A percentile compares a stretch with the other conserved stretches of the same genome.
Evolutionary conservation across 768 basidiomycete genomes (phyloP).

Genomic region (Lentinus brumalis): DNA sequence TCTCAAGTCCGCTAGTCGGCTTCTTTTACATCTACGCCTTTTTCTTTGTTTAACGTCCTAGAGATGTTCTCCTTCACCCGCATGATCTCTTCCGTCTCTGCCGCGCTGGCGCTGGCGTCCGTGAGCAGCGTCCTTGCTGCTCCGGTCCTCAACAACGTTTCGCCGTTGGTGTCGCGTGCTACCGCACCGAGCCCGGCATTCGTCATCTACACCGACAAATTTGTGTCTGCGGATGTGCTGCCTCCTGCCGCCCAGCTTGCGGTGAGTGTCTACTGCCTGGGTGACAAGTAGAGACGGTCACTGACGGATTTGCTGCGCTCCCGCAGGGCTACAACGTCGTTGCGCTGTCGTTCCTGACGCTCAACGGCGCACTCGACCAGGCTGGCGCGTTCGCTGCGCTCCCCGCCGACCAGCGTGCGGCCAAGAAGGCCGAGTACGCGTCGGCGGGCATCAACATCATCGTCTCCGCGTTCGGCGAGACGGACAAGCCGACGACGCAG

Average conservation of each 20-base stretch:
- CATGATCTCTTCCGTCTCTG: constrained; percentile 15
- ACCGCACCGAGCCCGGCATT: constrained; percentile 12
- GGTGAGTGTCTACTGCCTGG: neutral
- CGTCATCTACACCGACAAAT: constrained; percentile 18
- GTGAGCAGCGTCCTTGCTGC: constrained; percentile 11
- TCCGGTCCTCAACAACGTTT: neutral
- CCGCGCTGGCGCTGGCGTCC: constrained; percentile 15
- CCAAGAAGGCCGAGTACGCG: constrained; percentile 26
- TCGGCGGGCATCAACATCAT: constrained; percentile 25
- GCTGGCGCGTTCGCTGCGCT: constrained; percentile 8
- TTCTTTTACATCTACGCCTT: constrained; percentile 6
- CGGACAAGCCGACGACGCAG: constrained; percentile 33
- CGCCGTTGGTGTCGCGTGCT: neutral
- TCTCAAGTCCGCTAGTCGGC: constrained; percentile 13
- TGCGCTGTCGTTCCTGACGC: constrained; percentile 14
- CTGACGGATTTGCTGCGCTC: too few relatives aligned
- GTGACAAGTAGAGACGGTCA: neutral
- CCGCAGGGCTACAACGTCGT: constrained; percentile 16
- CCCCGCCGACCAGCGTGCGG: constrained; percentile 8
- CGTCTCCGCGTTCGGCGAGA: constrained; percentile 25
- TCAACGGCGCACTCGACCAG: constrained; percentile 14
- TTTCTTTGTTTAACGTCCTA: constrained; percentile 4
- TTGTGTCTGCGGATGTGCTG: constrained; percentile 13
- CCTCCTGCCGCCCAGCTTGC: constrained; percentile 10
- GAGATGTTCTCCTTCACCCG: constrained; percentile 15